Evolutionary conservation across 2,329 filamentous ascomycete genomes (phyloP), one percentile per base, ranked within the genome.

Genomic region (Lojkania enalia): DNA sequence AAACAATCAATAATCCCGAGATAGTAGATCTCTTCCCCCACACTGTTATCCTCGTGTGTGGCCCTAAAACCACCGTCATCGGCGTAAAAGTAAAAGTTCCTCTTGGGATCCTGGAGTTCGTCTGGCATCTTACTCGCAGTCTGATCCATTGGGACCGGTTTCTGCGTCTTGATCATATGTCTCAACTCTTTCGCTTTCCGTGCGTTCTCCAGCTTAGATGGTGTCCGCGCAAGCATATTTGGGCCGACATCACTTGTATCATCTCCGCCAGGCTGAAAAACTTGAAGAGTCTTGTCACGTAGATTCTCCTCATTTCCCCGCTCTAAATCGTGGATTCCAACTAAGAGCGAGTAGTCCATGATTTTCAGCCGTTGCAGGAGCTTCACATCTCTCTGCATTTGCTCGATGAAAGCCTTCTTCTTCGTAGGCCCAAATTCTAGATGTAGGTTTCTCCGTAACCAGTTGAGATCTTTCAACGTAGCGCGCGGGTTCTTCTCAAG

Each of bases 1-100:
- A 99, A 77, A 70, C 94, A 99, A 72, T 99, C 94, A 69, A 99
- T 99, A 60, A 99, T 95, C 25, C 94, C 95, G 5, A 99, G 82
- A 67, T 99, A 99, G 71, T 99, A 99, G 31, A 99, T 90, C 71
- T 96, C 90, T 42, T 96, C 89, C 2, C 87, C 91, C 1, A 88
- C 83, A 13, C 77, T 74, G 51, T 95, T 87, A 70, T 96, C 85
- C 69, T 96, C 90, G 64, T 96, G 90, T 1, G 94, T 97, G 11
- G 94, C 92, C 57, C 86, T 81, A 71, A 96, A 90, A 2, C 94
- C 94, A 37, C 94, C 94, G 64, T 97, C 92, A 57, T 97, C 92
- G 46, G 86, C 84, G 67, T 96, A 96, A 70, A 97, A 99, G 54
- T 92, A 84, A 55, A 90, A 87, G 40, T 86, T 85, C 56, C 80